Conservation (phyloP, 768 basidiomycete species). For the Cubamyces sp. region DNA sequence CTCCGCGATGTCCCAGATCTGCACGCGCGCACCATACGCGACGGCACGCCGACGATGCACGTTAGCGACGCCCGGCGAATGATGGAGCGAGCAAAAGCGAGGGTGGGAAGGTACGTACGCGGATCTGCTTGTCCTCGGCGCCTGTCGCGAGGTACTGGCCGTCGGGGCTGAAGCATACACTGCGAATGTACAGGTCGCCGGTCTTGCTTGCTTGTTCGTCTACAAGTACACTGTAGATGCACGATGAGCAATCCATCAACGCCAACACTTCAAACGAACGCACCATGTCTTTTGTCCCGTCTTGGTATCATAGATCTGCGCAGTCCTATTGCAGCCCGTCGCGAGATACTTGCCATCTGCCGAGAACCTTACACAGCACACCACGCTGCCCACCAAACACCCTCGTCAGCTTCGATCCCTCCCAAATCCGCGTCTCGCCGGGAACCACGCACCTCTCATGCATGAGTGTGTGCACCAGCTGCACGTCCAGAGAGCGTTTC, state of each 20-base stretch:
- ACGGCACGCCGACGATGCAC: not conserved
- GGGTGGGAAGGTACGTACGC: constrained; percentile 52
- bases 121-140: constrained; percentile 91
- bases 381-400: constrained; percentile 51
- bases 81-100: no score
- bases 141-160: constrained; percentile 75
- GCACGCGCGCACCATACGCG: not conserved
- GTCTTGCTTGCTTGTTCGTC: constrained; percentile 76
- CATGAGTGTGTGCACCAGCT: constrained; percentile 81
- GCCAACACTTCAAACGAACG: constrained; percentile 30
- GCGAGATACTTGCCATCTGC: constrained; percentile 92
- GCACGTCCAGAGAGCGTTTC: constrained; percentile 78
- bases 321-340: constrained; percentile 94
- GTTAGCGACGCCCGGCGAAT: not conserved
- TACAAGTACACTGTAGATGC: constrained; percentile 60
- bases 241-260: not conserved
- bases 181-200: constrained; percentile 88
- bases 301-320: constrained; percentile 93
- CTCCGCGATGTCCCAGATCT: constrained; percentile 93
- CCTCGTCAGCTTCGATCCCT: not conserved
- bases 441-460: constrained; percentile 74
- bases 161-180: constrained; percentile 79
- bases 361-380: constrained; percentile 92
- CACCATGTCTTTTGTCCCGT: constrained; percentile 86
- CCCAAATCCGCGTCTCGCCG: not conserved